Evolutionary conservation across 148 eudicot genomes (phyloP).

Genomic region (Beta vulgaris): DNA sequence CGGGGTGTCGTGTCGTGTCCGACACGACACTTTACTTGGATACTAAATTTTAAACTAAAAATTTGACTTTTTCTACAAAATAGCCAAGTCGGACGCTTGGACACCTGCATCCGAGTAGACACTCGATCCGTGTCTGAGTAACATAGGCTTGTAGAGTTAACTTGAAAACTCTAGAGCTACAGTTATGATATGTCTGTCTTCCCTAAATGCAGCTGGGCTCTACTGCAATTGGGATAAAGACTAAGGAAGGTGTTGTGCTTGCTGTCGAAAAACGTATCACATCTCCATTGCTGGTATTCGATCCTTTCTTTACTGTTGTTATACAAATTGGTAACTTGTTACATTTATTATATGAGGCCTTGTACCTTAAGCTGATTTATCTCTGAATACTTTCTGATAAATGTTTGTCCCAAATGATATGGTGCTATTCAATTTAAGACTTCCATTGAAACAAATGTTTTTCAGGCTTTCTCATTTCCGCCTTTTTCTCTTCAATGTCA

Average conservation of each 20-base stretch:
- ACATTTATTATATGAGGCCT: background rate
- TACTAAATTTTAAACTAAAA: too few relatives aligned
- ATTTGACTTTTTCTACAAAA: too few relatives aligned
- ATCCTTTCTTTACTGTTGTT: background rate
- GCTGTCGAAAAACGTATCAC: slow-evolving; percentile 98
- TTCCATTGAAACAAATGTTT: background rate
- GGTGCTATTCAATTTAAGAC: background rate
- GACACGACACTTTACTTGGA: too few relatives aligned
- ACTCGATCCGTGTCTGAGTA: too few relatives aligned
- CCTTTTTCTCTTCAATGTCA: too few relatives aligned
- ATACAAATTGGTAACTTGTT: background rate
- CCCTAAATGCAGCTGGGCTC: slow-evolving; percentile 68
- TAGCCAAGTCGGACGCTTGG: too few relatives aligned
- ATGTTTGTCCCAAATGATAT: background rate
- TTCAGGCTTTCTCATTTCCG: background rate
- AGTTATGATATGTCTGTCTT: background rate
- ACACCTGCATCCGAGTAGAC: too few relatives aligned
- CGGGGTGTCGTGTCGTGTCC: too few relatives aligned
- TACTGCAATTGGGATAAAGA: slow-evolving; percentile 93
- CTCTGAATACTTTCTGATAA: background rate
- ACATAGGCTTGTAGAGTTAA: background rate
- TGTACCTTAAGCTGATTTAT: background rate
- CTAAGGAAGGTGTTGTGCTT: slow-evolving; percentile 97
- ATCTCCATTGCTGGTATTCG: slow-evolving; percentile 81
- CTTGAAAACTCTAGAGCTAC: background rate